Evolutionary conservation across 345 rosid genomes (phyloP), one percentile per base, ranked within the genome.

Genomic region (Excoecaria cochinchinensis): DNA sequence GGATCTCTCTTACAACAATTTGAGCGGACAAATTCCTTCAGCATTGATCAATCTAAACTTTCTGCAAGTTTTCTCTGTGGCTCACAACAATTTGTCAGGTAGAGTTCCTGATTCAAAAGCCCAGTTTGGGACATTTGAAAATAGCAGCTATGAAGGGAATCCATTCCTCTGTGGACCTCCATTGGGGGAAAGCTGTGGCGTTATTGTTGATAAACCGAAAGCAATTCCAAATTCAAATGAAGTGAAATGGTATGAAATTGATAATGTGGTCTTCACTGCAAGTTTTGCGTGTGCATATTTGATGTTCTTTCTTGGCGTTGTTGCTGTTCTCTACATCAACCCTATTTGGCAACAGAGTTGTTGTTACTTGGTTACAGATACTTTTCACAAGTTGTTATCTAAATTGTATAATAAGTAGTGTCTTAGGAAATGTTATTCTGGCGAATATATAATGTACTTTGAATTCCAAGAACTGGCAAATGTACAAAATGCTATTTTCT

Each of bases 41-140:
- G 66, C 42, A 36, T 36, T 61, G 66, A 61, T 14, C 44, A 5
- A 8, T 61, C 66, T 31, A 61, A 12, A 31, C 6, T 61, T 31
- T 36, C 42, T 31, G n/a, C 11, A 14, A 36, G 42, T 61, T 16
- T 61, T 61, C 66, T 61, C n/a, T 31, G 66, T 61, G n/a, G 66
- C 44, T 36, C 44, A 61, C 66, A 61, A 61, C 44, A 61, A 61
- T 40, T 31, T 61, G n/a, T 31, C 66, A 61, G 66, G 66, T 31
- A 61, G 44, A 36, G 8, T 36, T 25, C 66, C 66, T 25, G 66
- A 61, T 3, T 1, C 0, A 8, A 61, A 61, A 61, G 66, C 42
- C 13, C 42, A 61, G 15, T 61, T 61, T 31, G 42, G 9, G n/a
- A 61, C 66, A 1, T 31, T 61, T 3, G 19, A 36, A 31, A 61